Evolutionary conservation across 2,329 filamentous ascomycete genomes (phyloP).

Genomic region (Sphaerostilbella broomeana): DNA sequence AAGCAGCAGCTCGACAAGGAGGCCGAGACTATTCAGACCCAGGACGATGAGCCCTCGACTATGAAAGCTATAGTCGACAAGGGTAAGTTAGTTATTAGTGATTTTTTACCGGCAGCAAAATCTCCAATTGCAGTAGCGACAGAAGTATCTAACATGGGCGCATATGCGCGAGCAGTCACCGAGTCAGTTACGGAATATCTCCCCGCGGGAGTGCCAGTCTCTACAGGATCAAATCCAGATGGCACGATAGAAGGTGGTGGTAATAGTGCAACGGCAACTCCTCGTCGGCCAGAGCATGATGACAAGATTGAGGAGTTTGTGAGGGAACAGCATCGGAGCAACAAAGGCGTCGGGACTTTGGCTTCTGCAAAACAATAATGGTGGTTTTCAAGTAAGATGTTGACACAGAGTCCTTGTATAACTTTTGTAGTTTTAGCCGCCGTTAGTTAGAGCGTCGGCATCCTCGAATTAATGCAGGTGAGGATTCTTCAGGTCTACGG

Average conservation of each 20-base stretch:
- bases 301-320: constrained; percentile 46
- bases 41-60: neutral
- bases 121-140: neutral
- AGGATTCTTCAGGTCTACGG: too few species aligned
- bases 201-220: constrained; percentile 35
- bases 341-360: constrained; percentile 12
- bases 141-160: neutral
- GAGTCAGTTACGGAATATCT: constrained; percentile 40
- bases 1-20: constrained; percentile 40
- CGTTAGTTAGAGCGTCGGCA: too few species aligned
- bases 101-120: neutral
- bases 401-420: too few species aligned
- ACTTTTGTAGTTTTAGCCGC: too few species aligned
- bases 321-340: constrained; percentile 46
- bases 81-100: constrained; percentile 1
- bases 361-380: neutral
- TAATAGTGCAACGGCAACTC: constrained; percentile 30
- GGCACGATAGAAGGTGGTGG: constrained; percentile 16
- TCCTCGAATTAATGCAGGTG: too few species aligned
- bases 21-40: constrained; percentile 20
- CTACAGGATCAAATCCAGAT: constrained; percentile 30
- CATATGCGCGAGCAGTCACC: too few species aligned
- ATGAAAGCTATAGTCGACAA: neutral
- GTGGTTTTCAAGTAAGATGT: too few species aligned
- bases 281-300: constrained; percentile 40